These are phyloP conservation scores for Geoglossum glabrum DNA, from an alignment of 495 filamentous ascomycete species.

Conservation along the genomic window DNA sequence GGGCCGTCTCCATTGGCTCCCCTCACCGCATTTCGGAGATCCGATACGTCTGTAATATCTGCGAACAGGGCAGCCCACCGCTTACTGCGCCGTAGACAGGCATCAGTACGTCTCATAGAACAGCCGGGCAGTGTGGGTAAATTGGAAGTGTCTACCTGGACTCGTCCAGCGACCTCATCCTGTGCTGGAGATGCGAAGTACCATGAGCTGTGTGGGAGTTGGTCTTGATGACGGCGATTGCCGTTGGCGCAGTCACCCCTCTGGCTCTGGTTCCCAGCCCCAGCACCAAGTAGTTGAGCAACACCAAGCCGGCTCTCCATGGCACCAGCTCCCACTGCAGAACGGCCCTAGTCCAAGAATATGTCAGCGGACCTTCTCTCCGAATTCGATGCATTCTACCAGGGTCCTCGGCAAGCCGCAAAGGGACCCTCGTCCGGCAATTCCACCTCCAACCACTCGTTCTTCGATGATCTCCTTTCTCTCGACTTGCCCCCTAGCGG, in stretches of 20 bases:
- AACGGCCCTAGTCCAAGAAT: not conserved
- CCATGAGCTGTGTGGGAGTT: not conserved
- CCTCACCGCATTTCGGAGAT: conserved; percentile 46
- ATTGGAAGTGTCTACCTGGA: conserved; percentile 27
- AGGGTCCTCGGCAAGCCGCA: not conserved
- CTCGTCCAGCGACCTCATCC: conserved; percentile 45
- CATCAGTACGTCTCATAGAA: conserved; percentile 5
- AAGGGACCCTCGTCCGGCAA: not conserved
- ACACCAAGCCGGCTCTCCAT: not conserved
- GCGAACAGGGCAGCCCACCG: conserved; percentile 49
- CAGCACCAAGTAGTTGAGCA: no score
- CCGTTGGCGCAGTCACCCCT: not conserved
- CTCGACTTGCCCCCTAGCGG: not conserved
- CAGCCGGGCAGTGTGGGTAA: not conserved
- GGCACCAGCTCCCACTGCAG: not conserved
- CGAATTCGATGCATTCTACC: conserved; percentile 5
- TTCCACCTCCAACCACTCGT: not conserved
- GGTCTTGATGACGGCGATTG: not conserved
- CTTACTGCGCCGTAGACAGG: conserved; percentile 23
- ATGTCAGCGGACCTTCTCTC: conserved; percentile 8
- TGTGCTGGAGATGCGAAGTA: conserved; percentile 4
- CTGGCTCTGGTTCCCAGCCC: no score
- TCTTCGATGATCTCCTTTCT: conserved; percentile 1
- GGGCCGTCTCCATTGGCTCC: conserved; percentile 32
- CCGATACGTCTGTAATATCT: conserved; percentile 34